Evolutionary conservation across 2,329 filamentous ascomycete species (phyloP), one percentile per base, ranked within the genome.

Genomic region (Alternaria infectoria): DNA sequence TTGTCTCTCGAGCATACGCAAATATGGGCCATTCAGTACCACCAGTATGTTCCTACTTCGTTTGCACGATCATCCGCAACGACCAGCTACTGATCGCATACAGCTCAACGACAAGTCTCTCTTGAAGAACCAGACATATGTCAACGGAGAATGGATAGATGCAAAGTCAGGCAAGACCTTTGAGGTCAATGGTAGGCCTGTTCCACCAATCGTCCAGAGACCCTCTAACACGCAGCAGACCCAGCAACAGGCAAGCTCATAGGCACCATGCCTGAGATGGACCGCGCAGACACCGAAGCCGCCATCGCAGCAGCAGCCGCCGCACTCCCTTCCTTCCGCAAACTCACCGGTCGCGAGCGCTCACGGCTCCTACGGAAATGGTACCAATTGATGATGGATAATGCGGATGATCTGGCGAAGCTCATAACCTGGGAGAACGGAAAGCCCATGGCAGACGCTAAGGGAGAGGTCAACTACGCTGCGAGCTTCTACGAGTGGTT

Each of bases 391-490:
- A 89, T 96, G 84, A 79, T 90, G 30, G 91, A 91, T 64, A 93
- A 96, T 72, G 85, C 87, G 50, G 92, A 94, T 28, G 93, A 97
- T 76, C 84, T 97, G 30, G 91, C 92, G 8, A 92, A 86, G 64
- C 85, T 97, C 65, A 93, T 97, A 74, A 96, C 93, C 43, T 92
- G 91, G 89, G 93, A 97, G 83, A 96, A 96, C 70, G 93, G 93
- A 68, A 97, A 97, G 83, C 92, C 93, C 2, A 75, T 91, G 26
- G 88, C 91, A 11, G 80, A 81, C 59, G 79, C 80, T 17, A 80
- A 79, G 64, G 79, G 79, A 21, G 79, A 81, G 67, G 79, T 81
- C 36, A 70, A 72, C 26, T 81, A 81, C 55, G 79, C 79, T 0
- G 79, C 79, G 9, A 75, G 76, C 59, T 81, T 81, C 71, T 80